These are phyloP conservation scores for Pyrenophora teres DNA, from an alignment of 2,329 filamentous ascomycete genomes.

Conservation along the genomic window DNA sequence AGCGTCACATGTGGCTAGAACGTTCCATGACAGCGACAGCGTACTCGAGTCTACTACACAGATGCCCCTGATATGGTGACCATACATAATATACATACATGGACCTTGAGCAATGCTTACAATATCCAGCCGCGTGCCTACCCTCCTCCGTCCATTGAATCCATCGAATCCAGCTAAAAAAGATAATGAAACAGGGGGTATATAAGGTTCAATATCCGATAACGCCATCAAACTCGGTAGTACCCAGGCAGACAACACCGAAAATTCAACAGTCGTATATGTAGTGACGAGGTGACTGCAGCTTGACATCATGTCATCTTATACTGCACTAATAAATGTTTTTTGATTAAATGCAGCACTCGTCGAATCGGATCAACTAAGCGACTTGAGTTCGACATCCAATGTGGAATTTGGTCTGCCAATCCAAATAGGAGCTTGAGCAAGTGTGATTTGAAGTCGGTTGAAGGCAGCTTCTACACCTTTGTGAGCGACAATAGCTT, in stretches of 20 bases:
- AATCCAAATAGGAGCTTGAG: conserved; percentile 3
- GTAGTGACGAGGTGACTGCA: not conserved
- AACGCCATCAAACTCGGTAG: not conserved
- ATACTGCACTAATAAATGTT: too few species aligned
- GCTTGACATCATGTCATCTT: not conserved
- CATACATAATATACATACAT: not conserved
- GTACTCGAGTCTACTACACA: too few species aligned
- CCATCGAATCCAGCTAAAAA: not conserved
- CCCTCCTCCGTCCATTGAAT: not conserved
- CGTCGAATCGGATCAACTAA: not conserved
- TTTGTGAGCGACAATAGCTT: conserved; percentile 8
- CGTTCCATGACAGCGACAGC: too few species aligned
- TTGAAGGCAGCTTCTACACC: conserved; percentile 16
- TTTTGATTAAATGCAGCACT: too few species aligned
- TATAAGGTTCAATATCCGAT: not conserved
- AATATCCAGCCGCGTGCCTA: not conserved
- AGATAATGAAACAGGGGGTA: not conserved
- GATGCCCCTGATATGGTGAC: too few species aligned
- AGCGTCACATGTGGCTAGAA: too few species aligned
- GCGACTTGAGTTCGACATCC: conserved; percentile 5
- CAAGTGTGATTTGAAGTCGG: conserved; percentile 10
- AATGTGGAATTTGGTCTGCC: not conserved
- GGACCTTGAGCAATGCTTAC: too few species aligned
- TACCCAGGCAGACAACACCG: not conserved
- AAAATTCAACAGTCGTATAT: not conserved